Conservation (phyloP, 805 yeast species). For the Spathaspora hagerdaliae region DNA sequence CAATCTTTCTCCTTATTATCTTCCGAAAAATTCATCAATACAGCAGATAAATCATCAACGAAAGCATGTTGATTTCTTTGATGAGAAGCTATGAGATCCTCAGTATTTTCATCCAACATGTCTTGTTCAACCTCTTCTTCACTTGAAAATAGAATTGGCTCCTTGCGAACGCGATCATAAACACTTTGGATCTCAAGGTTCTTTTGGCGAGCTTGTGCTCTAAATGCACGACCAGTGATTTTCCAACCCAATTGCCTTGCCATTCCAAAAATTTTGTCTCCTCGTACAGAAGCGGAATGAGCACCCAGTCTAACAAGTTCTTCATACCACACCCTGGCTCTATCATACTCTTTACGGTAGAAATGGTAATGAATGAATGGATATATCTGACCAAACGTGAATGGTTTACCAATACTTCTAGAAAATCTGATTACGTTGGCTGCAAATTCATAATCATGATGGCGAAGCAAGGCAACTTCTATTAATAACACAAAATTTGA, state of each 20-base stretch:
- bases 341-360: constrained; percentile 20
- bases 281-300: constrained; percentile 22
- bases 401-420: constrained; percentile 23
- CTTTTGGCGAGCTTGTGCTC: constrained; percentile 18
- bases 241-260: constrained; percentile 36
- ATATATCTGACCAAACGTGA: constrained; percentile 35
- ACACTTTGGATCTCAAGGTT: constrained; percentile 19
- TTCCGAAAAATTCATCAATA: constrained; percentile 9
- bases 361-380: constrained; percentile 38
- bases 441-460: constrained; percentile 33
- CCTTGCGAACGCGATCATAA: constrained; percentile 11
- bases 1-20: not conserved
- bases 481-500: constrained; percentile 28
- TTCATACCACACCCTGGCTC: constrained; percentile 36
- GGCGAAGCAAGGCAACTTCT: constrained; percentile 24
- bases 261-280: constrained; percentile 25
- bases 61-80: constrained; percentile 11
- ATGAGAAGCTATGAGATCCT: constrained; percentile 15
- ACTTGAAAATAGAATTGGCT: constrained; percentile 11
- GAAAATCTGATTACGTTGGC: constrained; percentile 22
- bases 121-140: not conserved
- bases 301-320: constrained; percentile 29
- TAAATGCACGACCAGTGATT: constrained; percentile 29
- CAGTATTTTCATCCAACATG: constrained; percentile 12
- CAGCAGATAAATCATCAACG: constrained; percentile 17